Conservation (phyloP, 768 basidiomycete genomes). For the Phaeolepiota aurea region DNA sequence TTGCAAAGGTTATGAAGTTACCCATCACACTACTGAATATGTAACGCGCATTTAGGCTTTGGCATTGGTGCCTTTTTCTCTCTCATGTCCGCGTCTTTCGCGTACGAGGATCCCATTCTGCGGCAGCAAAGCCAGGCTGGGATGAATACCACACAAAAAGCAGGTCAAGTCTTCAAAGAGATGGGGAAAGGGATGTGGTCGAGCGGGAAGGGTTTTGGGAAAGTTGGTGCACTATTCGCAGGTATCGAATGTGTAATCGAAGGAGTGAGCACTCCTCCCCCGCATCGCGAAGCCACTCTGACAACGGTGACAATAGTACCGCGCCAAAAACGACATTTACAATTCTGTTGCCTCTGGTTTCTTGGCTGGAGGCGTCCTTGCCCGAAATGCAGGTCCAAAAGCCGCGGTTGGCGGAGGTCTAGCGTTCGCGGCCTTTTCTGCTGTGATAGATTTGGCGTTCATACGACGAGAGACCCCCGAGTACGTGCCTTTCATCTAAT, state of each 20-base stretch:
- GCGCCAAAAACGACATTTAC: conserved; percentile 91
- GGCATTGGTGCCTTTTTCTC: conserved; percentile 93
- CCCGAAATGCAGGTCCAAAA: conserved; percentile 79
- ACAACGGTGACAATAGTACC: conserved; percentile 51
- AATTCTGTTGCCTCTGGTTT: conserved; percentile 88
- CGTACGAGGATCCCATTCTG: conserved; percentile 88
- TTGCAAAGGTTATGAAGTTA: too few relatives aligned
- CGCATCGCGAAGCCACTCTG: too few relatives aligned
- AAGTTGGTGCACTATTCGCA: conserved; percentile 91
- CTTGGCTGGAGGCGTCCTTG: conserved; percentile 81
- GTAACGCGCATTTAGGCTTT: conserved; percentile 79
- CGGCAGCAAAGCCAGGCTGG: conserved; percentile 51
- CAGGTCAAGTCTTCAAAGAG: conserved; percentile 79
- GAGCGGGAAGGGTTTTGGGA: conserved; percentile 87
- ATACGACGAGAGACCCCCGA: conserved; percentile 74
- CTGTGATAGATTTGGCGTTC: conserved; percentile 76
- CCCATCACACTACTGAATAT: too few relatives aligned
- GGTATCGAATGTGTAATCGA: conserved; percentile 95
- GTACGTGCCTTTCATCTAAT: conserved; percentile 29
- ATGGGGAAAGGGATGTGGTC: conserved; percentile 92
- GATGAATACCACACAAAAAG: conserved; percentile 66
- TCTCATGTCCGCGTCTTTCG: conserved; percentile 91
- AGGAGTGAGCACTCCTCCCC: conserved; percentile 68
- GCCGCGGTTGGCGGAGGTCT: conserved; percentile 83
- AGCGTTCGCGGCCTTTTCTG: conserved; percentile 91